phyloP scores from a whole-genome alignment of 345 rosid species.

The Trapa incisa region DNA sequence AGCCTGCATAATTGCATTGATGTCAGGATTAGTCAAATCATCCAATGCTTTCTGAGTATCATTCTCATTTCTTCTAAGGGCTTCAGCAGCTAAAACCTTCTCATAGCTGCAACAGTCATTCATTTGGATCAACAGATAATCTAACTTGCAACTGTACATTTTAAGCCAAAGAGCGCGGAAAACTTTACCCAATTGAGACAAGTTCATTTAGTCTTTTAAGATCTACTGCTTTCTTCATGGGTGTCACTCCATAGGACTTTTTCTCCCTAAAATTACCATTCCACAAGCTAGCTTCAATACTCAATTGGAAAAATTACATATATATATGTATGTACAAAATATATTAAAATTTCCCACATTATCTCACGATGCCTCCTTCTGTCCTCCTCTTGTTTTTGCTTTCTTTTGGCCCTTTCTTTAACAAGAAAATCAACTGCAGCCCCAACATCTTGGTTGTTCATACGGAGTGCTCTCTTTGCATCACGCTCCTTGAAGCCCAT shows the following conservation, averaged over 20 bases:
- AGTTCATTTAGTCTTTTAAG: constrained; percentile 49
- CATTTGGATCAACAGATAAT: neutral
- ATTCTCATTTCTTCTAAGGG: constrained; percentile 82
- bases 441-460: constrained; percentile 65
- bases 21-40: constrained; percentile 66
- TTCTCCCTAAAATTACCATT: constrained; percentile 52
- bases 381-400: constrained; percentile 40
- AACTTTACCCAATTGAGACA: constrained; percentile 55
- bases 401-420: constrained; percentile 55
- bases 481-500: constrained; percentile 73
- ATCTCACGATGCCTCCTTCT: constrained; percentile 43
- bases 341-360: constrained; percentile 18
- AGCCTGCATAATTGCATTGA: constrained; percentile 59
- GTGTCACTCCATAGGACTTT: constrained; percentile 70
- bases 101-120: constrained; percentile 42
- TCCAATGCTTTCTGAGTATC: constrained; percentile 71
- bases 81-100: constrained; percentile 77
- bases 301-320: neutral
- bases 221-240: constrained; percentile 69
- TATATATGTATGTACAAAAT: neutral
- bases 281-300: neutral
- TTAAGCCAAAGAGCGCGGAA: neutral
- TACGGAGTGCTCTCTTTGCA: constrained; percentile 73
- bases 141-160: neutral
- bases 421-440: constrained; percentile 67